Conservation (phyloP, 2,329 filamentous ascomycete genomes). For the Nigrospora sphaerica region DNA sequence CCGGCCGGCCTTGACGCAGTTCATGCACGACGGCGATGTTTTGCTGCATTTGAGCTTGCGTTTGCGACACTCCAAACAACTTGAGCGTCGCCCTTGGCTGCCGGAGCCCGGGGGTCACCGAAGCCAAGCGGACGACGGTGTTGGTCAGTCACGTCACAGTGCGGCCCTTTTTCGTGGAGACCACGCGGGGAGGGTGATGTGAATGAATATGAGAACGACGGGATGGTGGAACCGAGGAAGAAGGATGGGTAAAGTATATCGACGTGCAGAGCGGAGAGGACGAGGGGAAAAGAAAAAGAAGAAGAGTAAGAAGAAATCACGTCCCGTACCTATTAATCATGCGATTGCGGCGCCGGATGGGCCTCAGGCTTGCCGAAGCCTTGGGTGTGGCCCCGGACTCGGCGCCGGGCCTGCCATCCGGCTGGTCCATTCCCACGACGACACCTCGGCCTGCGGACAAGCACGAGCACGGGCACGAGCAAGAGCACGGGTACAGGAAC, state of each 20-base stretch:
- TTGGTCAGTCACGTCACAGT: background rate
- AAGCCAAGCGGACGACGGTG: background rate
- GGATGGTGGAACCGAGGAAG: too few species aligned
- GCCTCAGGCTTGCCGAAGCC: constrained; percentile 22
- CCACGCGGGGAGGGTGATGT: background rate
- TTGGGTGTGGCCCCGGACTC: constrained; percentile 14
- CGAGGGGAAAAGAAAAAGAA: background rate
- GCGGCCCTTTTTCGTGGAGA: background rate
- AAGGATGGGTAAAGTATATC: too few species aligned
- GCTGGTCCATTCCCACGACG: constrained; percentile 9
- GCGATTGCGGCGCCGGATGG: constrained; percentile 53
- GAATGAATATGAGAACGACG: too few species aligned
- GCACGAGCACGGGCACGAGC: too few species aligned
- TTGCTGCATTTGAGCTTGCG: constrained; percentile 77
- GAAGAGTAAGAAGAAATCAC: background rate
- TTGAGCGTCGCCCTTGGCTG: background rate
- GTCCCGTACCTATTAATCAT: constrained; percentile 53
- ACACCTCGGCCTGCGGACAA: too few species aligned
- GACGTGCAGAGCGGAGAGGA: too few species aligned
- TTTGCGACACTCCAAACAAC: constrained; percentile 46
- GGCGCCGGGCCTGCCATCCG: constrained; percentile 11
- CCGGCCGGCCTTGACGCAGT: constrained; percentile 49
- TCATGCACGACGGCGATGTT: constrained; percentile 57
- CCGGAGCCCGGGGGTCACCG: too few species aligned
- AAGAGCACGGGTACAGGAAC: too few species aligned